A percentile compares a stretch with the other conserved stretches of the same genome.
Conservation (phyloP, 2,329 filamentous ascomycete species). For the Teratosphaeria viscida region DNA sequence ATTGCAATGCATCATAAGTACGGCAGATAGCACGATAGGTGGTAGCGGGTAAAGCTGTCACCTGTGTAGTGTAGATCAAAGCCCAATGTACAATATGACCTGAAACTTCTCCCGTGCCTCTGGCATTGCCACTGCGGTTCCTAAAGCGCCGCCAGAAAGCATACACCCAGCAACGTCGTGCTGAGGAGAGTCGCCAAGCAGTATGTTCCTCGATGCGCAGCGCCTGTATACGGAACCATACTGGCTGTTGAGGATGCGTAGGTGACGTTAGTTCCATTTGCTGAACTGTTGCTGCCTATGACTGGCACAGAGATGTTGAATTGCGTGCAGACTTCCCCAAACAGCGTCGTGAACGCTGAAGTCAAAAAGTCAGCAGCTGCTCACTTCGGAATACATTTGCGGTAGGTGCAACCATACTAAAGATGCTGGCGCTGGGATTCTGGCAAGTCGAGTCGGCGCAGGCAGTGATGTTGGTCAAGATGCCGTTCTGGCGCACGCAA, state of each 20-base stretch:
- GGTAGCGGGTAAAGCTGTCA: neutral
- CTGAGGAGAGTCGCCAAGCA: neutral
- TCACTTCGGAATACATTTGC: neutral
- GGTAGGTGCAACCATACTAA: conserved; percentile 5
- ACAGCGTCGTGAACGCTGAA: conserved; percentile 11
- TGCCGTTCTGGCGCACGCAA: conserved; percentile 11
- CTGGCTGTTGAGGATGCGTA: conserved; percentile 2
- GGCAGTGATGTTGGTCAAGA: conserved; percentile 11
- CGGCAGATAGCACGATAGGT: neutral
- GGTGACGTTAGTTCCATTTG: conserved; percentile 9
- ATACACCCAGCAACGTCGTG: neutral
- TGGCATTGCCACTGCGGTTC: neutral
- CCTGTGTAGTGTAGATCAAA: neutral
- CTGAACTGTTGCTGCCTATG: conserved; percentile 8
- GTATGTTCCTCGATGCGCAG: neutral
- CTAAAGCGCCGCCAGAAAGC: neutral
- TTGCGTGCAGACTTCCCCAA: conserved; percentile 10
- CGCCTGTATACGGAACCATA: conserved; percentile 1
- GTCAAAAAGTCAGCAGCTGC: neutral
- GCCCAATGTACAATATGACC: neutral
- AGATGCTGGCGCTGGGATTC: conserved; percentile 8
- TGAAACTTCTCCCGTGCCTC: neutral
- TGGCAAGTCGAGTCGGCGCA: conserved; percentile 9
- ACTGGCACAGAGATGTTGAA: conserved; percentile 13
- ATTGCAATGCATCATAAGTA: neutral